A percentile compares a stretch with the other conserved stretches of the same genome.
Evolutionary conservation across 2,329 filamentous ascomycete species (phyloP).

Genomic region (Fusarium longipes): DNA sequence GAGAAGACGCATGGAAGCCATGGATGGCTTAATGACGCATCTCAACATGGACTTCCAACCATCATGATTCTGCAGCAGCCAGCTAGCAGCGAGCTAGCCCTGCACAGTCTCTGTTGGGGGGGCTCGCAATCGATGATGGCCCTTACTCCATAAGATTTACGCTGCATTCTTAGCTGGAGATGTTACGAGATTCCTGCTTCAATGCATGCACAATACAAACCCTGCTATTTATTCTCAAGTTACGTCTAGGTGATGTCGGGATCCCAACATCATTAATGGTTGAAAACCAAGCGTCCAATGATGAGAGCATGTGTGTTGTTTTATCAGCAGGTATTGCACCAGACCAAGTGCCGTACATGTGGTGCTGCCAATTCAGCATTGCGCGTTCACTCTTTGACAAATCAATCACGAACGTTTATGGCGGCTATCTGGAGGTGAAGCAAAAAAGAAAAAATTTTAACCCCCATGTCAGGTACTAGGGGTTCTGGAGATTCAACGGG

Average conservation of each 20-base stretch:
- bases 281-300: slow-evolving; percentile 26
- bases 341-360: slow-evolving; percentile 3
- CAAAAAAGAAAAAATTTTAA: neutral
- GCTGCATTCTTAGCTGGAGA: slow-evolving; percentile 9
- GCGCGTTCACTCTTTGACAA: slow-evolving; percentile 22
- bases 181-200: slow-evolving; percentile 6
- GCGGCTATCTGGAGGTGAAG: slow-evolving; percentile 25
- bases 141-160: slow-evolving; percentile 11
- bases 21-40: slow-evolving; percentile 31
- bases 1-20: slow-evolving; percentile 31
- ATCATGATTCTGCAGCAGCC: slow-evolving; percentile 1
- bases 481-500: slow-evolving; percentile 28
- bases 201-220: slow-evolving; percentile 31
- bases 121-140: neutral
- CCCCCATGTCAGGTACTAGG: slow-evolving; percentile 21
- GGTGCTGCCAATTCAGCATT: slow-evolving; percentile 12
- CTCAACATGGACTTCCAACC: slow-evolving; percentile 5
- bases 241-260: slow-evolving; percentile 6
- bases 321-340: neutral
- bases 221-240: neutral
- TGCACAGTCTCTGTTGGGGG: neutral
- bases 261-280: slow-evolving; percentile 28
- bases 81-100: neutral
- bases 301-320: slow-evolving; percentile 8
- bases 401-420: slow-evolving; percentile 17